A percentile compares a stretch with the other conserved stretches of the same genome.
phyloP scores from a whole-genome alignment of 768 basidiomycete genomes.

The Psilocybe azurescens region DNA sequence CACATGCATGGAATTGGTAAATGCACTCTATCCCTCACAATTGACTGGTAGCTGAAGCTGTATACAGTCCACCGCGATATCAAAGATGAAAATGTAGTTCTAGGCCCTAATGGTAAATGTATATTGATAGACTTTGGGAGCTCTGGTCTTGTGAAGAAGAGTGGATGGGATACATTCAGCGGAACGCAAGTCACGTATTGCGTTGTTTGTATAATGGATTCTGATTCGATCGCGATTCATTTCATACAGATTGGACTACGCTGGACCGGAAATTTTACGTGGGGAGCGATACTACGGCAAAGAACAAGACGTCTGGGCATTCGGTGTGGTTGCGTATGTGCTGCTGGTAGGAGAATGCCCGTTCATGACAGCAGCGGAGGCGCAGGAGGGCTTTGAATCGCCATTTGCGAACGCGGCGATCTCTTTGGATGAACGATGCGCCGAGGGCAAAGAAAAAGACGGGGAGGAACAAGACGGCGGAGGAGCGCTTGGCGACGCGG shows the following conservation, averaged over 20 bases:
- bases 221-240: constrained; percentile 8
- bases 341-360: constrained; percentile 92
- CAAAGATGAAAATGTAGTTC: constrained; percentile 96
- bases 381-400: constrained; percentile 81
- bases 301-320: constrained; percentile 98
- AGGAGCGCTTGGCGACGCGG: constrained; percentile 83
- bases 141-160: constrained; percentile 81
- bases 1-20: constrained; percentile 91
- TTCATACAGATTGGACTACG: constrained; percentile 79
- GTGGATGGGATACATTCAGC: constrained; percentile 91
- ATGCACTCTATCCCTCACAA: constrained; percentile 25
- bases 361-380: constrained; percentile 89
- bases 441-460: constrained; percentile 70
- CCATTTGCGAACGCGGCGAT: constrained; percentile 81
- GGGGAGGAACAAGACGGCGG: constrained; percentile 86
- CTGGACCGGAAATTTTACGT: constrained; percentile 93
- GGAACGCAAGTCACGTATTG: constrained; percentile 72
- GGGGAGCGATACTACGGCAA: constrained; percentile 96
- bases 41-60: constrained; percentile 6
- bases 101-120: constrained; percentile 80
- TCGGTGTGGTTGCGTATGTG: constrained; percentile 96
- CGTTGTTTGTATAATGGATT: constrained; percentile 8
- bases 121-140: constrained; percentile 98
- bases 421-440: constrained; percentile 79
- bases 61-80: constrained; percentile 90